Conservation (phyloP, 345 rosid species). For the Arabis hirsuta region DNA sequence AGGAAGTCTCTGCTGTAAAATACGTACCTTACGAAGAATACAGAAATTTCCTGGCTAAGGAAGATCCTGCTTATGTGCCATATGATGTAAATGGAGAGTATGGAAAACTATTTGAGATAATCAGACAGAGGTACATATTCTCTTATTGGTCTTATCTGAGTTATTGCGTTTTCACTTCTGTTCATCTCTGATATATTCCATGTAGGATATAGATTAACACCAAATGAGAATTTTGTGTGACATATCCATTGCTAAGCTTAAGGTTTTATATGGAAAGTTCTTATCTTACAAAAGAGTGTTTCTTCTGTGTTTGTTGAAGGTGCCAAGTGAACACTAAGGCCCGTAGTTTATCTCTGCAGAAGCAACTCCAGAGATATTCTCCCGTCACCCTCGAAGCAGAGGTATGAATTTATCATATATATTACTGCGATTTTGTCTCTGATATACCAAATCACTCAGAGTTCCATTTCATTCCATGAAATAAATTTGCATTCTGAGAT, state of each 20-base stretch:
- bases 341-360: conserved; percentile 66
- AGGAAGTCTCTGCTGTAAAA: conserved; percentile 91
- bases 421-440: conserved; percentile 17
- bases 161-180: conserved; percentile 1
- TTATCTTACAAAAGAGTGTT: conserved; percentile 21
- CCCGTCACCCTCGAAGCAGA: conserved; percentile 73
- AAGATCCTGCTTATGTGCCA: conserved; percentile 80
- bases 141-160: background rate
- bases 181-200: background rate
- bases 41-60: conserved; percentile 59
- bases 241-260: background rate
- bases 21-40: conserved; percentile 70
- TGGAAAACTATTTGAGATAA: conserved; percentile 72
- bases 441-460: background rate
- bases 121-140: conserved; percentile 63
- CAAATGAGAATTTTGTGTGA: conserved; percentile 1
- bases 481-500: conserved; percentile 10
- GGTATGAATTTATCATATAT: conserved; percentile 45
- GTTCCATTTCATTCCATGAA: background rate
- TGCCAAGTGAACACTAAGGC: conserved; percentile 58
- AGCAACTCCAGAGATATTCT: conserved; percentile 75
- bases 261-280: conserved; percentile 20
- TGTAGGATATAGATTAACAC: conserved; percentile 10
- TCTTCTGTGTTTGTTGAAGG: conserved; percentile 54
- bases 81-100: conserved; percentile 73